phyloP scores from a whole-genome alignment of 805 yeast genomes.

The Pachysolen tannophilus region DNA sequence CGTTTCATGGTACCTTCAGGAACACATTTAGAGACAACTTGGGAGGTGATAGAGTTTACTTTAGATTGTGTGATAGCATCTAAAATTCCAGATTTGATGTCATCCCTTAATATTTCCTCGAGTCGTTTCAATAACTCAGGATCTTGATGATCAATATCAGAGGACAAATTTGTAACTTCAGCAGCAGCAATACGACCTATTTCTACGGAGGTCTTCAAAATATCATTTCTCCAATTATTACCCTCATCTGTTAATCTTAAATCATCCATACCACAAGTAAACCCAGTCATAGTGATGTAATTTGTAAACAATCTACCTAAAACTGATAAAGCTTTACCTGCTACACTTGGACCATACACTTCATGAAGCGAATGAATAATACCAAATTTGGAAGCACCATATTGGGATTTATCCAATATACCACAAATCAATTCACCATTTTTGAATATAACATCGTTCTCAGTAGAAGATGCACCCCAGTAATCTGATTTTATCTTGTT shows the following conservation, averaged over 20 bases:
- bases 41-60: constrained; percentile 88
- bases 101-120: constrained; percentile 93
- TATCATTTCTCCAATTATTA: constrained; percentile 79
- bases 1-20: constrained; percentile 94
- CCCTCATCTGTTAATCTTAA: constrained; percentile 88
- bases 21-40: constrained; percentile 88
- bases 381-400: constrained; percentile 97
- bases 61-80: constrained; percentile 95
- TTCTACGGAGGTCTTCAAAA: constrained; percentile 67
- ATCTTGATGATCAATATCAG: constrained; percentile 36
- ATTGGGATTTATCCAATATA: constrained; percentile 94
- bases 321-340: constrained; percentile 87
- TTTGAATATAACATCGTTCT: constrained; percentile 77
- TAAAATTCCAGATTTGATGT: constrained; percentile 80
- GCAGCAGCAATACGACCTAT: constrained; percentile 89
- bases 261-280: constrained; percentile 99
- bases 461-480: constrained; percentile 83
- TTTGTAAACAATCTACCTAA: constrained; percentile 92
- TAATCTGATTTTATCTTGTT: constrained; percentile 92
- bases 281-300: constrained; percentile 85
- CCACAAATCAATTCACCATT: constrained; percentile 89
- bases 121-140: constrained; percentile 78
- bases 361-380: constrained; percentile 94
- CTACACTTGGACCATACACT: constrained; percentile 84
- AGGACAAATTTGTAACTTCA: constrained; percentile 82